phyloP scores from a whole-genome alignment of 805 yeast species.

The Naumovozyma castellii region DNA sequence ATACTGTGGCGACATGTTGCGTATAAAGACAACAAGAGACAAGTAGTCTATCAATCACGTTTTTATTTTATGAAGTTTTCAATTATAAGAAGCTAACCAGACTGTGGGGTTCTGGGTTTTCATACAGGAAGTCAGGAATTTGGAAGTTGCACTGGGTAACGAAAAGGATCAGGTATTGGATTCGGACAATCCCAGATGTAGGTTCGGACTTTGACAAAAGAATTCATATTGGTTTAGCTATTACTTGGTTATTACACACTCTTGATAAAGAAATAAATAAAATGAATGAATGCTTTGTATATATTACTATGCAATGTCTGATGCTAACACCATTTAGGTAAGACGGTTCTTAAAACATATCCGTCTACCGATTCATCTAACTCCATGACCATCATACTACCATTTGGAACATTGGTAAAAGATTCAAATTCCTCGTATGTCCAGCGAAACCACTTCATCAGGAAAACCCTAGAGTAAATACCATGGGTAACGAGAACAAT shows the following conservation, averaged over 20 bases:
- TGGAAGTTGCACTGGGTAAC: not conserved
- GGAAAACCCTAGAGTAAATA: constrained; percentile 84
- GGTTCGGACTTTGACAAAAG: too few species aligned
- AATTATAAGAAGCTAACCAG: not conserved
- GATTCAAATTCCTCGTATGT: constrained; percentile 80
- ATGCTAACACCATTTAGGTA: constrained; percentile 50
- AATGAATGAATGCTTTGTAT: too few species aligned
- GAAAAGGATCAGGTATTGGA: not conserved
- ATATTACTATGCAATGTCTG: not conserved
- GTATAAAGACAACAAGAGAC: too few species aligned
- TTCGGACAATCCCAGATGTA: too few species aligned
- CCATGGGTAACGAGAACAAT: constrained; percentile 87
- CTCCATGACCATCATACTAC: constrained; percentile 75
- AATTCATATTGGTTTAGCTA: too few species aligned
- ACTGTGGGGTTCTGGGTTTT: not conserved
- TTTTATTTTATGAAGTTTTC: too few species aligned
- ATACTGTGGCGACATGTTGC: too few species aligned
- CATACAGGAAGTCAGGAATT: not conserved
- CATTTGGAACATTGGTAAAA: constrained; percentile 74
- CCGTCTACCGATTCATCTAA: constrained; percentile 38
- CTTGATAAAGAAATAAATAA: too few species aligned
- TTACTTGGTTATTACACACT: too few species aligned
- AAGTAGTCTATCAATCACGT: too few species aligned
- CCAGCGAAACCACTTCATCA: constrained; percentile 95
- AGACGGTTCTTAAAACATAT: constrained; percentile 49